Evolutionary conservation across 805 yeast genomes (phyloP).

Genomic region (Starmerella scarabaei): DNA sequence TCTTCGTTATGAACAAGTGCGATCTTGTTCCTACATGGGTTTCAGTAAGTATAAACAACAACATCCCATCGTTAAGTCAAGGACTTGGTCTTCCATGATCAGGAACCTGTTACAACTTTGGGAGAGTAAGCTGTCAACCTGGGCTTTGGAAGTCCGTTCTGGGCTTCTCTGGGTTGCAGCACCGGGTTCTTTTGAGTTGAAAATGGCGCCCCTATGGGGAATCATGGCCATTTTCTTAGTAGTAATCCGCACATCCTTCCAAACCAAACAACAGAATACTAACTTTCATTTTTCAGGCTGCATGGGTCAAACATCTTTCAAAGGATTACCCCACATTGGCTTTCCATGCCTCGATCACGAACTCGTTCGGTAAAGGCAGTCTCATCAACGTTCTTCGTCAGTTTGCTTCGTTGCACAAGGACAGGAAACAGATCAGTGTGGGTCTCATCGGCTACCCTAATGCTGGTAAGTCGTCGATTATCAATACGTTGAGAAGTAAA

Average conservation of each 20-base stretch:
- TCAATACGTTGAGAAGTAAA: constrained; percentile 84
- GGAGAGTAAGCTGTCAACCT: constrained; percentile 56
- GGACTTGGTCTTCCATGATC: constrained; percentile 34
- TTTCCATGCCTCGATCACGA: constrained; percentile 93
- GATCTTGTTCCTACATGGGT: constrained; percentile 99
- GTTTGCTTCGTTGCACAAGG: constrained; percentile 78
- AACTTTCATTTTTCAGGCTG: constrained; percentile 52
- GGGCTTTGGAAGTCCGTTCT: constrained; percentile 42
- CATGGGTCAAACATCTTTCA: constrained; percentile 94
- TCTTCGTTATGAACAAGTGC: constrained; percentile 90
- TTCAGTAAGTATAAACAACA: constrained; percentile 61
- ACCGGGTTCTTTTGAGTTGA: constrained; percentile 75
- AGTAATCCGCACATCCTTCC: constrained; percentile 56
- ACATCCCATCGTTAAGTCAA: constrained; percentile 57
- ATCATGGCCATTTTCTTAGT: constrained; percentile 55
- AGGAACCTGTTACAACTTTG: constrained; percentile 95
- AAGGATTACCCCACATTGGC: constrained; percentile 90
- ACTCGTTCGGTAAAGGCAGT: constrained; percentile 96
- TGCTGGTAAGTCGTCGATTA: constrained; percentile 94
- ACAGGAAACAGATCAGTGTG: constrained; percentile 89
- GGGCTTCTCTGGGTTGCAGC: constrained; percentile 28
- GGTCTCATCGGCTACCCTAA: constrained; percentile 97
- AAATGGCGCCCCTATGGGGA: constrained; percentile 27
- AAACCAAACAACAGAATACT: constrained; percentile 24
- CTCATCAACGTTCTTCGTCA: constrained; percentile 86